Conservation (phyloP, 2,329 filamentous ascomycete genomes). For the Fusarium sp. region DNA sequence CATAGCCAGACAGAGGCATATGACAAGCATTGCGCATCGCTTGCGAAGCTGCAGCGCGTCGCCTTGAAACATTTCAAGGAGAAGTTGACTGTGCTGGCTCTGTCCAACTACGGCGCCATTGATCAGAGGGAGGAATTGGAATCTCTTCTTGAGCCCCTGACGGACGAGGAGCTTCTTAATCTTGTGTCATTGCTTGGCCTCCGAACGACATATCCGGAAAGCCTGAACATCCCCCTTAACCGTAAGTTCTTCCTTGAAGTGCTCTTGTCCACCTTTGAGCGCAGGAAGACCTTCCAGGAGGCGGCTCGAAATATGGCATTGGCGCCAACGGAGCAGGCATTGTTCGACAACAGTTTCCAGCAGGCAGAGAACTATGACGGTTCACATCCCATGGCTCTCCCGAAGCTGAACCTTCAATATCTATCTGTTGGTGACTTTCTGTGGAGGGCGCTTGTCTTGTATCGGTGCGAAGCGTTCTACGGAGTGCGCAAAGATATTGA, state of each 20-base stretch:
- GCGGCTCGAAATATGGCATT: slow-evolving; percentile 76
- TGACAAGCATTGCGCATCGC: slow-evolving; percentile 79
- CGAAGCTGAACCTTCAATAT: slow-evolving; percentile 96
- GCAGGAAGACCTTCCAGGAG: slow-evolving; percentile 85
- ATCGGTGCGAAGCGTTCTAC: slow-evolving; percentile 92
- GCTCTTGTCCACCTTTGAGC: slow-evolving; percentile 80
- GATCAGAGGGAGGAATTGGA: slow-evolving; percentile 83
- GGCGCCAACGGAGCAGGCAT: slow-evolving; percentile 82
- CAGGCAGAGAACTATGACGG: slow-evolving; percentile 91
- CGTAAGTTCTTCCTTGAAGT: slow-evolving; percentile 77
- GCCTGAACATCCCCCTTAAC: slow-evolving; percentile 71
- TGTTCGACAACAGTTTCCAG: slow-evolving; percentile 84
- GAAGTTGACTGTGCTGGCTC: slow-evolving; percentile 88
- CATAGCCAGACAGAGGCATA: slow-evolving; percentile 79
- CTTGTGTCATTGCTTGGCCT: slow-evolving; percentile 81
- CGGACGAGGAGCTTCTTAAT: slow-evolving; percentile 78
- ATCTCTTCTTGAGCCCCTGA: slow-evolving; percentile 77
- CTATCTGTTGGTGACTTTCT: slow-evolving; percentile 94
- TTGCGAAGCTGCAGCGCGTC: slow-evolving; percentile 84
- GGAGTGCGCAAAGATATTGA: slow-evolving; percentile 93
- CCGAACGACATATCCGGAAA: slow-evolving; percentile 83
- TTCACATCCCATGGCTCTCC: slow-evolving; percentile 86
- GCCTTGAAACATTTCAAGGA: slow-evolving; percentile 86
- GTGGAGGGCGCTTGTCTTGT: slow-evolving; percentile 92
- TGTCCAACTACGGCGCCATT: slow-evolving; percentile 93